Evolutionary conservation across 2,329 filamentous ascomycete species (phyloP), one percentile per base, ranked within the genome.

Genomic region (Aspergillus tubingensis): DNA sequence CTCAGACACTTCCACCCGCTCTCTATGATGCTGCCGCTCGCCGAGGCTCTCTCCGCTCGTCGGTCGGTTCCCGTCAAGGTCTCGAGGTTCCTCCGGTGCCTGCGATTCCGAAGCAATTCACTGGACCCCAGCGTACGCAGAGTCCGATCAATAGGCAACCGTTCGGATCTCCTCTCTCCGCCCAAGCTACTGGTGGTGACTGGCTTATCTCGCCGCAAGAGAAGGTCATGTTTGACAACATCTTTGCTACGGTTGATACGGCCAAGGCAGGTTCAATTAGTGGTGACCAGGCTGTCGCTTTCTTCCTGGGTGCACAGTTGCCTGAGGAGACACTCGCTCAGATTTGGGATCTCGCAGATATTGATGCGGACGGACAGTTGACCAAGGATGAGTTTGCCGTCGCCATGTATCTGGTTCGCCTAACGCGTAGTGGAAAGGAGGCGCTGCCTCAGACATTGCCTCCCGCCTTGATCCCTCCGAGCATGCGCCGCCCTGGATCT

Each of bases 271-370:
- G 95, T 0, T 91, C 86, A 68, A 94, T 99, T 66, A 96, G 89
- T 32, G 95, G 95, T 65, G 94, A 98, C 70, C 92, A 98, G 76
- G 95, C 94, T 2, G 95, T 98, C 8, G 85, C 87, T 8, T 99
- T 98, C 79, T 91, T 99, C 76, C 94, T 91, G 73, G 92, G 96
- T 76, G 96, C 94, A 0, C 90, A 91, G 59, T 83, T 99, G 13
- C 86, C 91, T 0, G 94, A 98, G 73, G 94, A 97, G 70, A 87
- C 86, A 8, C 82, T 99, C 56, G 95, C 95, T 30, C 91, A 96
- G 69, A 96, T 99, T 65, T 99, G 95, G 95, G 95, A 99, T 74
- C 85, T 99, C 30, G 90, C 95, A 13, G 95, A 99, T 77, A 92
- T 97, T 76, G 92, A 91, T 71, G 95, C 92, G 7, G 90, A 93